Evolutionary conservation across 805 yeast genomes (phyloP).

Genomic region (Ogataea corticis): DNA sequence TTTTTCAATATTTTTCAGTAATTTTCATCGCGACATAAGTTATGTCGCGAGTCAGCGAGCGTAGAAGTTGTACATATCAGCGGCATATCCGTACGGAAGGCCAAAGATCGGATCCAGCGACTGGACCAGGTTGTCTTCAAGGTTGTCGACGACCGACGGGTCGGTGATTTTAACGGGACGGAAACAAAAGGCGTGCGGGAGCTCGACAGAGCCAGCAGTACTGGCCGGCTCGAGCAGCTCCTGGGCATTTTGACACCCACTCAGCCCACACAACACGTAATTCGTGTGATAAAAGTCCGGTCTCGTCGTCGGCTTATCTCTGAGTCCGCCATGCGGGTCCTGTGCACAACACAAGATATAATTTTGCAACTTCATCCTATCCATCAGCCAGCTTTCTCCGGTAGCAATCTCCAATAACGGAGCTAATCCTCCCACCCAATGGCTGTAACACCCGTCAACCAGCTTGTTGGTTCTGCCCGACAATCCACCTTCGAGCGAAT

Average conservation of each 20-base stretch:
- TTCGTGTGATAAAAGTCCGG: conserved; percentile 93
- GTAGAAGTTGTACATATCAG: conserved; percentile 14
- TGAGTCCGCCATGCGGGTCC: conserved; percentile 55
- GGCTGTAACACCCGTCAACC: conserved; percentile 95
- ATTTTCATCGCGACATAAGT: not conserved
- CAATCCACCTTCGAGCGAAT: conserved; percentile 77
- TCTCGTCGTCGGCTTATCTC: conserved; percentile 81
- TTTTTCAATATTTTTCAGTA: not conserved
- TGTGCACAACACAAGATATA: conserved; percentile 83
- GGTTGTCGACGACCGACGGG: conserved; percentile 20
- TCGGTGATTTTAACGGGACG: conserved; percentile 19
- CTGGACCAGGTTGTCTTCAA: conserved; percentile 21
- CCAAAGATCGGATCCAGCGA: conserved; percentile 62
- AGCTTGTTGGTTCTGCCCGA: conserved; percentile 89
- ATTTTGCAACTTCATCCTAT: conserved; percentile 57
- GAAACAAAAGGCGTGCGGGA: conserved; percentile 9
- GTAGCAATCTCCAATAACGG: conserved; percentile 60
- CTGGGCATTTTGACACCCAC: conserved; percentile 51
- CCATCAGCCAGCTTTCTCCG: conserved; percentile 37
- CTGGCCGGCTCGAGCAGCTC: not conserved
- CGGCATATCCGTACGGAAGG: conserved; percentile 43
- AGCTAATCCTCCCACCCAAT: conserved; percentile 87
- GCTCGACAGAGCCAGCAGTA: conserved; percentile 30
- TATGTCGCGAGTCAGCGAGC: not conserved
- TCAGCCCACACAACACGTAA: conserved; percentile 76